phyloP scores from a whole-genome alignment of 2,329 filamentous ascomycete species.

The Scleromitrula shiraiana region DNA sequence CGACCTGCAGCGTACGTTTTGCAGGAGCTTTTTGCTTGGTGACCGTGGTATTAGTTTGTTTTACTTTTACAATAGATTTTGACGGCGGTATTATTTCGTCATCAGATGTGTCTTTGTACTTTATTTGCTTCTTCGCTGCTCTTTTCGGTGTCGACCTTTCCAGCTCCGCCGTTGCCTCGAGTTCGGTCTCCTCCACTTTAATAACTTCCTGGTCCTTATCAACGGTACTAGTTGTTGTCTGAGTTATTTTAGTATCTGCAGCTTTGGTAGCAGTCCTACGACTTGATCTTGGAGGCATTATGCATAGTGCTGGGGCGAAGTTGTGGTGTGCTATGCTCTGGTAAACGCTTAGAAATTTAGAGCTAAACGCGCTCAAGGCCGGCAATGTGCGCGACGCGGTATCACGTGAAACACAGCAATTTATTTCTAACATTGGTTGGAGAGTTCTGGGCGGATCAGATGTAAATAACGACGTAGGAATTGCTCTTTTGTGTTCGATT shows the following conservation, averaged over 20 bases:
- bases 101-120: background rate
- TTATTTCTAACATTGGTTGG: too few species aligned
- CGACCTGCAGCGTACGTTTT: slow-evolving; percentile 25
- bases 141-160: slow-evolving; percentile 5
- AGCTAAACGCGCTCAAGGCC: background rate
- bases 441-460: too few species aligned
- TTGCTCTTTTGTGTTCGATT: too few species aligned
- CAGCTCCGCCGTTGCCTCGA: slow-evolving; percentile 10
- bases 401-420: background rate
- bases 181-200: slow-evolving; percentile 11
- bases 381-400: background rate
- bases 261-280: slow-evolving; percentile 13
- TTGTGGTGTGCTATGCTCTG: background rate
- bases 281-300: slow-evolving; percentile 23
- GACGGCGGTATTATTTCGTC: background rate
- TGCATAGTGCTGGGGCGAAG: slow-evolving; percentile 9
- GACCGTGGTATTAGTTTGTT: background rate
- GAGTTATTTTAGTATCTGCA: slow-evolving; percentile 3
- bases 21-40: slow-evolving; percentile 15
- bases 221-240: background rate
- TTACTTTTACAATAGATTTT: background rate
- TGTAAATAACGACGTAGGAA: too few species aligned
- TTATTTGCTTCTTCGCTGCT: background rate
- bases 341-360: background rate
- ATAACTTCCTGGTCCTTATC: background rate